These are phyloP conservation scores for Phialophora chinensis DNA, from an alignment of 2,329 filamentous ascomycete genomes.

Conservation along the genomic window DNA sequence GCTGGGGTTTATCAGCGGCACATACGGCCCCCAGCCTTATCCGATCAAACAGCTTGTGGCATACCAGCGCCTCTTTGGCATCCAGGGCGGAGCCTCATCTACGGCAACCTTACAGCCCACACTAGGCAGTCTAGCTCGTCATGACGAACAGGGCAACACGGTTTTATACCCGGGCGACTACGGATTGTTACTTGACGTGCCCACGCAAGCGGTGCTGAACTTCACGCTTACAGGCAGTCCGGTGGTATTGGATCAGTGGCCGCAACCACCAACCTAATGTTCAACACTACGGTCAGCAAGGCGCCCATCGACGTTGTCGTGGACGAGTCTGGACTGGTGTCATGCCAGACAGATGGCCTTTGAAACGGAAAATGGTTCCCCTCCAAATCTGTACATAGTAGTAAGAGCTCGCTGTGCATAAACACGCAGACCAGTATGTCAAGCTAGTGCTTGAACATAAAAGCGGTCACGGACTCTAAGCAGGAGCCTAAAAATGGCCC, in stretches of 20 bases:
- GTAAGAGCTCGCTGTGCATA: too few relatives aligned
- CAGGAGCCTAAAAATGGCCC: too few relatives aligned
- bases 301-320: too few relatives aligned
- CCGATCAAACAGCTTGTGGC: conserved; percentile 52
- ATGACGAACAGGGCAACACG: conserved; percentile 47
- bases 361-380: too few relatives aligned
- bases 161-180: conserved; percentile 53
- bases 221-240: conserved; percentile 46
- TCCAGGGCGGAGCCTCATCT: conserved; percentile 39
- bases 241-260: conserved; percentile 45
- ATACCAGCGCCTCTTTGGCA: conserved; percentile 44
- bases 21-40: conserved; percentile 48
- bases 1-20: conserved; percentile 47
- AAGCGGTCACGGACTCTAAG: too few relatives aligned
- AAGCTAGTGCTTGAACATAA: too few relatives aligned
- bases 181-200: conserved; percentile 50
- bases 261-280: too few relatives aligned
- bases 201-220: conserved; percentile 42
- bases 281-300: too few relatives aligned
- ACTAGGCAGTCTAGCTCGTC: conserved; percentile 47
- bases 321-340: too few relatives aligned
- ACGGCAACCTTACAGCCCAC: conserved; percentile 46
- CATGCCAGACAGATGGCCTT: too few relatives aligned
- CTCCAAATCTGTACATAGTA: too few relatives aligned
- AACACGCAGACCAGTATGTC: too few relatives aligned